These are phyloP conservation scores for Globisporangium apiculatum DNA, from an alignment of 352 stramenopile species.

Conservation along the genomic window DNA sequence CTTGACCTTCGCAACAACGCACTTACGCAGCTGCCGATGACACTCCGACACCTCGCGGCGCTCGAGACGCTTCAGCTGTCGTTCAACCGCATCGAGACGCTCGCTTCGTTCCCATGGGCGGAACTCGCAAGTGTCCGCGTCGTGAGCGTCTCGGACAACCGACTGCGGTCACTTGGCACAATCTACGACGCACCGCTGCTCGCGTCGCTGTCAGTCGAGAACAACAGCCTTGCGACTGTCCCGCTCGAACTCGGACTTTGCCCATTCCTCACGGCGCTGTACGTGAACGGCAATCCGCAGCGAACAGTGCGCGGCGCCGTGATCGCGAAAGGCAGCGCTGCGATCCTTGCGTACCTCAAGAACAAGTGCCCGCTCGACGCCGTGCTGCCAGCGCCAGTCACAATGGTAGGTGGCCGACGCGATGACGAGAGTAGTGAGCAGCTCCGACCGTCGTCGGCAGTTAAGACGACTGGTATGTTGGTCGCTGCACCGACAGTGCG, in stretches of 20 bases:
- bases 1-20: conserved; percentile 72
- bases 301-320: conserved; percentile 63
- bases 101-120: conserved; percentile 57
- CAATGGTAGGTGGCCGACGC: conserved; percentile 1
- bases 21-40: conserved; percentile 30
- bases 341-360: conserved; percentile 72
- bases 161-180: conserved; percentile 47
- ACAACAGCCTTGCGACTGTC: conserved; percentile 69
- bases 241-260: conserved; percentile 64
- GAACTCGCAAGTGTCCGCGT: conserved; percentile 37
- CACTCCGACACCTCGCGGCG: conserved; percentile 25
- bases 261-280: conserved; percentile 52
- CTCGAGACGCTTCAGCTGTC: conserved; percentile 63
- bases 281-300: conserved; percentile 84
- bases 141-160: conserved; percentile 76
- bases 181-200: conserved; percentile 59
- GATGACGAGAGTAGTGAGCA: conserved; percentile 6
- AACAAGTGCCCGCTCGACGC: conserved; percentile 60
- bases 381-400: conserved; percentile 12
- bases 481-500: background rate
- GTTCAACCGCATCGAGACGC: conserved; percentile 67
- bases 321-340: conserved; percentile 68
- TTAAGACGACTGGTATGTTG: background rate
- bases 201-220: conserved; percentile 73
- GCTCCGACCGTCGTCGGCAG: background rate